phyloP scores from a whole-genome alignment of 805 yeast species.

The Schwanniomyces polymorphus region DNA sequence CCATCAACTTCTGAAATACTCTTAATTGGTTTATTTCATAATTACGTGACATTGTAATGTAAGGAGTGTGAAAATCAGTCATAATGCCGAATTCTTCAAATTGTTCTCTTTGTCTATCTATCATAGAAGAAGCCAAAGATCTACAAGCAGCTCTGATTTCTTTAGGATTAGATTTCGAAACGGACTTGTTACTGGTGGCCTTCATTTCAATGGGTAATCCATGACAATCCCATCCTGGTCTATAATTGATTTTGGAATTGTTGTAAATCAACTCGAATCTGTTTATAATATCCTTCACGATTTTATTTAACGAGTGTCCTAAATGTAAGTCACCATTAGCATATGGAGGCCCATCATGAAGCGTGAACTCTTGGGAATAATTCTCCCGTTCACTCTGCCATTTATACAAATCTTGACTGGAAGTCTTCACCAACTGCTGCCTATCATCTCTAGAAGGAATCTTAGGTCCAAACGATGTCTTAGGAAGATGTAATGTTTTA shows the following conservation, averaged over 20 bases:
- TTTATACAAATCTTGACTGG: conserved; percentile 61
- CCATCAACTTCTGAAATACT: conserved; percentile 65
- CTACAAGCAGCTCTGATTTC: conserved; percentile 68
- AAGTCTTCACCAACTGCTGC: conserved; percentile 43
- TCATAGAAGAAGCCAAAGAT: conserved; percentile 67
- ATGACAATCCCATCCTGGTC: conserved; percentile 99
- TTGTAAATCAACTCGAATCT: conserved; percentile 61
- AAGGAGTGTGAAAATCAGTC: conserved; percentile 77
- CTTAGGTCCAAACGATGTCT: conserved; percentile 52
- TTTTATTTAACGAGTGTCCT: conserved; percentile 90
- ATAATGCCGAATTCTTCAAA: conserved; percentile 75
- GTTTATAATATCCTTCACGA: conserved; percentile 81
- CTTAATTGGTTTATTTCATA: conserved; percentile 77
- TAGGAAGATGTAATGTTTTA: conserved; percentile 62
- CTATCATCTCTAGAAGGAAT: conserved; percentile 51
- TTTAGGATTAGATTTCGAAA: conserved; percentile 33
- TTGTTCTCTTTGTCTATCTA: conserved; percentile 58
- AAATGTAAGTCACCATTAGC: conserved; percentile 94
- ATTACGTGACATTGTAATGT: conserved; percentile 66
- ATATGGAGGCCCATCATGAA: conserved; percentile 98
- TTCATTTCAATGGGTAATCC: conserved; percentile 95
- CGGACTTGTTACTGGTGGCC: conserved; percentile 43
- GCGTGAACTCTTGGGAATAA: conserved; percentile 48
- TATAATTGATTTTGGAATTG: conserved; percentile 65
- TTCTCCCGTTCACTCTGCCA: conserved; percentile 48